Conservation (phyloP, 2,329 filamentous ascomycete species). For the Colletotrichum acutatum region DNA sequence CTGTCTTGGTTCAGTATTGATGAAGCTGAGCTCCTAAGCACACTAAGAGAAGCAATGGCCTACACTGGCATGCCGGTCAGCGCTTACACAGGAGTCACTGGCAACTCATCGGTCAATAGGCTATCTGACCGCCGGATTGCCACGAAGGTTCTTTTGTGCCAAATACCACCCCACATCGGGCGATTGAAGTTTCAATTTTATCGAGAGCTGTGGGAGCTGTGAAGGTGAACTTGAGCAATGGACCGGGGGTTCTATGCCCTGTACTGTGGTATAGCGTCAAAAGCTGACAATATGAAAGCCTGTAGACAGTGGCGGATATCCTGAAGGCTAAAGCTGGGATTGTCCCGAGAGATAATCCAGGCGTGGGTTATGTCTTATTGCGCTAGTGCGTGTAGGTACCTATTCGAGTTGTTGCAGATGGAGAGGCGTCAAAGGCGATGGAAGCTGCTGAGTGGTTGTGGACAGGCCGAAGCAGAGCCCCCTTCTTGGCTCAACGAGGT, state of each 20-base stretch:
- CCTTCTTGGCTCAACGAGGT: conserved; percentile 21
- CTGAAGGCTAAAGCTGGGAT: background rate
- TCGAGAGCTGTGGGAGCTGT: background rate
- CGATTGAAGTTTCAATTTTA: background rate
- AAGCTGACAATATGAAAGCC: background rate
- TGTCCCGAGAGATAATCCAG: no score
- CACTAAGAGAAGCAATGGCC: background rate
- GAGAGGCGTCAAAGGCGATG: background rate
- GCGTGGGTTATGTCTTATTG: no score
- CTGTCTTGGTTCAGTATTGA: background rate
- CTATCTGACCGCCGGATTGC: background rate
- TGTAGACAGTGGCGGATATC: background rate
- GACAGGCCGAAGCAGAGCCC: conserved; percentile 14
- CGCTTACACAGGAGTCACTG: background rate
- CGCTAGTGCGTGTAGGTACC: no score
- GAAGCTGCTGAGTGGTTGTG: background rate
- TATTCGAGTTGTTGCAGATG: background rate
- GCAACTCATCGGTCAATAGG: background rate
- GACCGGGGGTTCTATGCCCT: background rate
- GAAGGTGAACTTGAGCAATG: background rate
- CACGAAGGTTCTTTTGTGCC: background rate
- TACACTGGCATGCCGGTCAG: background rate
- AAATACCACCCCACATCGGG: background rate
- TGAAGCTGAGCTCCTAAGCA: background rate
- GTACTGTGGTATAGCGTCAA: background rate